These are phyloP conservation scores for Fagopyrum tataricum DNA, from an alignment of 148 eudicot genomes.

Conservation along the genomic window DNA sequence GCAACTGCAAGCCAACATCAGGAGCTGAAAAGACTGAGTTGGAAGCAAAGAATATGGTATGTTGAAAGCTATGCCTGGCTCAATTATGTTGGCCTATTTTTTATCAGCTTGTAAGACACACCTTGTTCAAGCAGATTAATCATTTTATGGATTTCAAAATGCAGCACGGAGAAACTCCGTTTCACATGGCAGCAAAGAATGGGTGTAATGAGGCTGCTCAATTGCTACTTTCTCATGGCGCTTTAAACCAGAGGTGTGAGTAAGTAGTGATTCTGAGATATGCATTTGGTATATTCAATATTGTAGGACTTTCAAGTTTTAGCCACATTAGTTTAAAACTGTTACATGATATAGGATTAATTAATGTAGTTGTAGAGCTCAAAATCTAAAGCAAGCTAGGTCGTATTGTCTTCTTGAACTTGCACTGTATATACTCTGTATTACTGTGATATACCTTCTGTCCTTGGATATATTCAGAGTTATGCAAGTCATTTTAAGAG, in stretches of 20 bases:
- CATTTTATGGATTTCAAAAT: too few species aligned
- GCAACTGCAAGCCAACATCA: too few species aligned
- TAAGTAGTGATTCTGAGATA: neutral
- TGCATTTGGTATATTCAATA: neutral
- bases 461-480: neutral
- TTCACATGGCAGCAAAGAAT: too few species aligned
- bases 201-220: too few species aligned
- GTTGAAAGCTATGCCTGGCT: too few species aligned
- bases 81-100: too few species aligned
- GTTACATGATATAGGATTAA: neutral
- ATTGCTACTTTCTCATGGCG: too few species aligned
- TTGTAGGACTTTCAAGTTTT: neutral
- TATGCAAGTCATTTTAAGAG: neutral
- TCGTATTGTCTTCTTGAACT: neutral
- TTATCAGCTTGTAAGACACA: too few species aligned
- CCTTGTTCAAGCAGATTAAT: too few species aligned
- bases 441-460: neutral
- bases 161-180: too few species aligned
- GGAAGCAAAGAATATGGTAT: too few species aligned
- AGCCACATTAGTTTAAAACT: neutral
- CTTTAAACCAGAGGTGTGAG: neutral
- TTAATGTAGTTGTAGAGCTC: neutral
- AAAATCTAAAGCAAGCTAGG: neutral
- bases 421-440: neutral
- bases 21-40: too few species aligned